A percentile compares a stretch with the other conserved stretches of the same genome.
Evolutionary conservation across 2,329 filamentous ascomycete genomes (phyloP).

Genomic region (Penicillium paneum): DNA sequence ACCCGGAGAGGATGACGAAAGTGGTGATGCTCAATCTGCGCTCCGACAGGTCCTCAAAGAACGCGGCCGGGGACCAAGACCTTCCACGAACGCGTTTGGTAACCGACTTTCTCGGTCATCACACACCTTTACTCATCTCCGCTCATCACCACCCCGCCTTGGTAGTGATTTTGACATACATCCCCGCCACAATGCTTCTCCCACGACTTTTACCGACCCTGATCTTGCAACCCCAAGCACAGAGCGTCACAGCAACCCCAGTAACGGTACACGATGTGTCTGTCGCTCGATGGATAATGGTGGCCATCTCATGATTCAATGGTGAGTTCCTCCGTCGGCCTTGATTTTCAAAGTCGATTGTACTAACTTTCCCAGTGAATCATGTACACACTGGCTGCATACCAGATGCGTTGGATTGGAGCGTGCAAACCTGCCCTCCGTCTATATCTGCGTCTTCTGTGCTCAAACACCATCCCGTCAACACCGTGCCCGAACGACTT

Average conservation of each 20-base stretch:
- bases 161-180: constrained; percentile 37
- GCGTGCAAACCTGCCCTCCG: constrained; percentile 44
- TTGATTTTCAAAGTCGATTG: background rate
- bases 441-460: constrained; percentile 54
- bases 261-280: constrained; percentile 56
- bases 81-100: constrained; percentile 30
- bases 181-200: constrained; percentile 45
- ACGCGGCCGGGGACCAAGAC: constrained; percentile 27
- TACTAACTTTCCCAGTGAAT: constrained; percentile 45
- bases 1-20: constrained; percentile 31
- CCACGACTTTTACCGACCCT: constrained; percentile 51
- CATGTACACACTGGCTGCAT: constrained; percentile 62
- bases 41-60: constrained; percentile 46
- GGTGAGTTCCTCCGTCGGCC: constrained; percentile 33
- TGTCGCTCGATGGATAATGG: constrained; percentile 55
- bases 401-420: constrained; percentile 57
- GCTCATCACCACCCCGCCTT: constrained; percentile 45
- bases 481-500: constrained; percentile 36
- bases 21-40: constrained; percentile 47
- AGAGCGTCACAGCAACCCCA: constrained; percentile 51
- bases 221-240: constrained; percentile 53
- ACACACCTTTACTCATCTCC: constrained; percentile 36
- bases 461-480: constrained; percentile 43
- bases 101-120: constrained; percentile 30
- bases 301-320: constrained; percentile 59